These are phyloP conservation scores for Calonectria henricotiae DNA, from an alignment of 2,329 filamentous ascomycete species.

Conservation along the genomic window DNA sequence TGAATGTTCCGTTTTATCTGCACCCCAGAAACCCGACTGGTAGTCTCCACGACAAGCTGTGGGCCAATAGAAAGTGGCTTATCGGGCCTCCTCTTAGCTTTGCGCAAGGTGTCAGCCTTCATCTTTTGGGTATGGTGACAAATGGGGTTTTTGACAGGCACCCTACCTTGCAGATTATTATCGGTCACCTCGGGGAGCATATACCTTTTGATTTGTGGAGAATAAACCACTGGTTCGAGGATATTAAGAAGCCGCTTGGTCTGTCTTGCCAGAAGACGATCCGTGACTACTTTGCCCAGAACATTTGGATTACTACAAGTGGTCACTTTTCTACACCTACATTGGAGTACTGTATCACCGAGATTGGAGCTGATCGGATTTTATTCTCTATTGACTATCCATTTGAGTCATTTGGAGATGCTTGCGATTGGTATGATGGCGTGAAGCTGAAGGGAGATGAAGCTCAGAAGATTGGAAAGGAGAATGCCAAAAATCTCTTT, in stretches of 20 bases:
- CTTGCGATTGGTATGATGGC: conserved; percentile 62
- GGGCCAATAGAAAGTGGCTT: conserved; percentile 73
- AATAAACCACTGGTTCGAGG: conserved; percentile 72
- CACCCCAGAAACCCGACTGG: conserved; percentile 75
- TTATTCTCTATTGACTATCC: conserved; percentile 71
- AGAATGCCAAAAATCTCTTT: conserved; percentile 62
- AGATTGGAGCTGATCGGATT: conserved; percentile 67
- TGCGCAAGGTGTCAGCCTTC: conserved; percentile 73
- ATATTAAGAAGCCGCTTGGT: conserved; percentile 68
- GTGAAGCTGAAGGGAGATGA: conserved; percentile 56
- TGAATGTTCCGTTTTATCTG: conserved; percentile 77
- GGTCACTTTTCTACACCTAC: conserved; percentile 72
- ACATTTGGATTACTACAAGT: conserved; percentile 72
- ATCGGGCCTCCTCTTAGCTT: conserved; percentile 74
- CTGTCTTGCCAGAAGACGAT: conserved; percentile 66
- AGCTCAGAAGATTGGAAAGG: conserved; percentile 61
- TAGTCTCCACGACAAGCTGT: conserved; percentile 72
- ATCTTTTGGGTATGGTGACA: conserved; percentile 68
- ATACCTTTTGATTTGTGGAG: conserved; percentile 68
- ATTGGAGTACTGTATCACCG: conserved; percentile 66
- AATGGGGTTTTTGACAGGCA: conserved; percentile 69
- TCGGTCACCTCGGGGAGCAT: conserved; percentile 68
- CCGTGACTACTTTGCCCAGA: conserved; percentile 69
- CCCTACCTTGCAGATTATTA: conserved; percentile 64
- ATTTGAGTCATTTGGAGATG: conserved; percentile 65